Evolutionary conservation across 2,329 filamentous ascomycete genomes (phyloP).

Genomic region (Lithohypha guttulata): DNA sequence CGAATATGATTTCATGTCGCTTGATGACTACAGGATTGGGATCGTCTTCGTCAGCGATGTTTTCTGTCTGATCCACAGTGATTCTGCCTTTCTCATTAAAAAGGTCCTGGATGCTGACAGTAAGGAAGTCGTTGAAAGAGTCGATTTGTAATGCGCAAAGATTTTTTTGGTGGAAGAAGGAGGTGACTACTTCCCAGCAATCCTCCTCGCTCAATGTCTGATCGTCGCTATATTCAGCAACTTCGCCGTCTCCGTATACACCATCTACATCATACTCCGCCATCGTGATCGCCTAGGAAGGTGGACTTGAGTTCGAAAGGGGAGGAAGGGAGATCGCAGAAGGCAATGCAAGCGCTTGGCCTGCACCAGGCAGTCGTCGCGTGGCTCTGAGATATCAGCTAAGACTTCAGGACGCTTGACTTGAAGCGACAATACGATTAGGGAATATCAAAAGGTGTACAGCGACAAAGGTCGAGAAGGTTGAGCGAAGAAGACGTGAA

Average conservation of each 20-base stretch:
- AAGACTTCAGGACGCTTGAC: conserved; percentile 18
- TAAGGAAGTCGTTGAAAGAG: conserved; percentile 95
- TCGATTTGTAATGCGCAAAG: conserved; percentile 95
- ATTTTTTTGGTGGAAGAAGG: conserved; percentile 93
- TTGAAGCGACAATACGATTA: not conserved
- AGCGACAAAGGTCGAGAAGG: not conserved
- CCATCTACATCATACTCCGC: conserved; percentile 44
- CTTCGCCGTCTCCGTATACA: conserved; percentile 27
- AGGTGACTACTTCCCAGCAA: conserved; percentile 94
- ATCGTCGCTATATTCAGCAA: conserved; percentile 57
- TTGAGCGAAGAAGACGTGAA: too few species aligned
- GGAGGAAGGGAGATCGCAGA: too few species aligned
- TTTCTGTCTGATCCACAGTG: conserved; percentile 81
- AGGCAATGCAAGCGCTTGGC: too few species aligned
- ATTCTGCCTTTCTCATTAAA: conserved; percentile 85
- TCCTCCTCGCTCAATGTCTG: conserved; percentile 87
- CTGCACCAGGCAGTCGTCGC: conserved; percentile 2
- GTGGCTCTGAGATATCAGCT: conserved; percentile 18
- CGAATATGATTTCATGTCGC: conserved; percentile 91
- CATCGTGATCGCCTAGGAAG: conserved; percentile 28
- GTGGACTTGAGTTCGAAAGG: not conserved
- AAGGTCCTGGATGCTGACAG: conserved; percentile 86
- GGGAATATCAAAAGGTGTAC: not conserved
- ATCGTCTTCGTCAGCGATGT: conserved; percentile 60
- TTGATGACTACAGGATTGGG: conserved; percentile 68